Conservation (phyloP, 2,329 filamentous ascomycete species). For the Talaromyces sp. region DNA sequence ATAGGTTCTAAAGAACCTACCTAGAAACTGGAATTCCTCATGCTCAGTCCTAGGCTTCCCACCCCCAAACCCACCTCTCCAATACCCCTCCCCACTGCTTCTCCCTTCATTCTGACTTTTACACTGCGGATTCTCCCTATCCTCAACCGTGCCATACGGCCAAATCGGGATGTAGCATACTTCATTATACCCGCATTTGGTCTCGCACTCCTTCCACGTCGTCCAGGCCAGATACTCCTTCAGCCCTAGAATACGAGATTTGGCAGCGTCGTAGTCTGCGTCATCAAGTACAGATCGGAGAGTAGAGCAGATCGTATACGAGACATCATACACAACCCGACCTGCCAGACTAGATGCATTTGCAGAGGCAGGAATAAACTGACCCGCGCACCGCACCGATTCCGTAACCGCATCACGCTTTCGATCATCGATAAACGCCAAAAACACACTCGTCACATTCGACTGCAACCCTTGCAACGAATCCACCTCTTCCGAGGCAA, state of each 20-base stretch:
- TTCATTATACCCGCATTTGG: slow-evolving; percentile 53
- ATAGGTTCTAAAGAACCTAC: too few species aligned
- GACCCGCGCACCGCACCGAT: slow-evolving; percentile 32
- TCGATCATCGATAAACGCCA: slow-evolving; percentile 36
- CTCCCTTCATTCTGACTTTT: slow-evolving; percentile 25
- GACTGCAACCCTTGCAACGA: slow-evolving; percentile 25
- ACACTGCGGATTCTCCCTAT: slow-evolving; percentile 53
- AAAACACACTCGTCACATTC: slow-evolving; percentile 30
- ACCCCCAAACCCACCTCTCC: slow-evolving; percentile 2
- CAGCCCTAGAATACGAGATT: slow-evolving; percentile 39
- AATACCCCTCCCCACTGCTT: slow-evolving; percentile 6
- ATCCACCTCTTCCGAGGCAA: slow-evolving; percentile 28
- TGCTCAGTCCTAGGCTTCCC: neutral
- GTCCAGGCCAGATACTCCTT: slow-evolving; percentile 57
- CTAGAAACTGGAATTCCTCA: too few species aligned
- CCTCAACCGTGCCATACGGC: slow-evolving; percentile 55
- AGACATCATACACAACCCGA: slow-evolving; percentile 30
- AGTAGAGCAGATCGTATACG: slow-evolving; percentile 32
- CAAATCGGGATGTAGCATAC: slow-evolving; percentile 63
- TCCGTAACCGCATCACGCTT: slow-evolving; percentile 28
- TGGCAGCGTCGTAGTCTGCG: slow-evolving; percentile 24
- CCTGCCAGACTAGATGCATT: slow-evolving; percentile 23
- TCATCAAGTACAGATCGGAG: slow-evolving; percentile 26
- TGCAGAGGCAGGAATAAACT: slow-evolving; percentile 31
- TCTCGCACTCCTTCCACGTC: slow-evolving; percentile 55